Evolutionary conservation across 1,284 basidiomycete genomes (phyloP).

Genomic region (Cryptococcus hybrid): DNA sequence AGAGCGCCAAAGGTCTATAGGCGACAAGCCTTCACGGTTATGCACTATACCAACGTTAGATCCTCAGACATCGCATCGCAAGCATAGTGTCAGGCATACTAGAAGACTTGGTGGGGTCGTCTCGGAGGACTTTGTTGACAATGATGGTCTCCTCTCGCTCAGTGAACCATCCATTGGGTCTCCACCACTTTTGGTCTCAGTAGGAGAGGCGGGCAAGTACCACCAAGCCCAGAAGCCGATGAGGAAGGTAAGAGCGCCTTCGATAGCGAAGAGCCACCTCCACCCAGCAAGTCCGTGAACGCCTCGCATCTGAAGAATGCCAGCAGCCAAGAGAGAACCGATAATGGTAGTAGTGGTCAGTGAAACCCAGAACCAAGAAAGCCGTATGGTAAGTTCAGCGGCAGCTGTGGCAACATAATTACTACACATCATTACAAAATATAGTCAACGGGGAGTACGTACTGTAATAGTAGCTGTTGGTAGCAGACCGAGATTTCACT

Average conservation of each 20-base stretch:
- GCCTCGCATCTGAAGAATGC: slow-evolving; percentile 43
- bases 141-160: slow-evolving; percentile 54
- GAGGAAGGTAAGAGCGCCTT: slow-evolving; percentile 31
- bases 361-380: slow-evolving; percentile 49
- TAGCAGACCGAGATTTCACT: slow-evolving; percentile 34
- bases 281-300: slow-evolving; percentile 35
- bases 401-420: not conserved
- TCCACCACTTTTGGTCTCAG: slow-evolving; percentile 38
- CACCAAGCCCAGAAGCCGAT: slow-evolving; percentile 42
- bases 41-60: slow-evolving; percentile 53
- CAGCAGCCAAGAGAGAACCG: slow-evolving; percentile 38
- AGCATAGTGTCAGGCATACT: not conserved
- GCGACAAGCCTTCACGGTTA: slow-evolving; percentile 65
- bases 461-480: slow-evolving; percentile 44
- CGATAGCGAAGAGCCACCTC: slow-evolving; percentile 29
- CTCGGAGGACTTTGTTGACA: slow-evolving; percentile 41
- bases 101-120: slow-evolving; percentile 26
- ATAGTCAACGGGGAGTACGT: not conserved
- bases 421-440: no score
- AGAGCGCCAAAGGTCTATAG: slow-evolving; percentile 58
- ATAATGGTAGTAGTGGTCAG: slow-evolving; percentile 25
- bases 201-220: slow-evolving; percentile 43
- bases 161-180: slow-evolving; percentile 49
- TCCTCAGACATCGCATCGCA: not conserved
- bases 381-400: slow-evolving; percentile 45